A percentile compares a stretch with the other conserved stretches of the same genome.
Conservation (phyloP, 2,329 filamentous ascomycete genomes). For the Sarocladium brachiariae region DNA sequence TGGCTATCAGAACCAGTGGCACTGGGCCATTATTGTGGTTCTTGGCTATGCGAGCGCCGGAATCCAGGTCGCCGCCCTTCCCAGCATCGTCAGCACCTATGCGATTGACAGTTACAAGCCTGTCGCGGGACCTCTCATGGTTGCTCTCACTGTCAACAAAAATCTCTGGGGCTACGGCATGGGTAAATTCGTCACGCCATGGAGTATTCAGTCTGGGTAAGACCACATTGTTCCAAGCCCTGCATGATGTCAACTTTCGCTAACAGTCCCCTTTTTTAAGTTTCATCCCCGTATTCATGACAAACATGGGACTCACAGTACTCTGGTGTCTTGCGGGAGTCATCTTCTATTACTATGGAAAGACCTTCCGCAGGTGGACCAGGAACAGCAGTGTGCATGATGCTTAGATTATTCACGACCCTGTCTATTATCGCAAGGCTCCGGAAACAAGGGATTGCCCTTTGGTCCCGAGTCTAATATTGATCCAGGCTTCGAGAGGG, state of each 20-base stretch:
- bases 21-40: slow-evolving; percentile 40
- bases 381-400: slow-evolving; percentile 1
- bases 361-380: background rate
- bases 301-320: background rate
- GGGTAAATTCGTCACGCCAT: background rate
- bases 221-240: background rate
- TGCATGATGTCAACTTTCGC: background rate
- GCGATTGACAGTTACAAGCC: slow-evolving; percentile 60
- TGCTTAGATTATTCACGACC: too few relatives aligned
- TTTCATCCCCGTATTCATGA: background rate
- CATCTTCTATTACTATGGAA: background rate
- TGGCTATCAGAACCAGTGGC: slow-evolving; percentile 40
- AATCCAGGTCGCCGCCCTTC: slow-evolving; percentile 38
- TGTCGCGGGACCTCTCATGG: slow-evolving; percentile 37
- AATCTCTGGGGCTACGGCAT: background rate
- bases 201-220: background rate
- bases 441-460: too few relatives aligned
- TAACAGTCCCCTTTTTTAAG: background rate
- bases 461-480: too few relatives aligned
- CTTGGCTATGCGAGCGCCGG: slow-evolving; percentile 35
- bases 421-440: too few relatives aligned
- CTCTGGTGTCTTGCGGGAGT: background rate
- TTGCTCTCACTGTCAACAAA: background rate
- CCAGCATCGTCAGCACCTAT: slow-evolving; percentile 51
- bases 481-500: too few relatives aligned